Evolutionary conservation across 2,329 filamentous ascomycete genomes (phyloP).

Genomic region (Botrytis porri): DNA sequence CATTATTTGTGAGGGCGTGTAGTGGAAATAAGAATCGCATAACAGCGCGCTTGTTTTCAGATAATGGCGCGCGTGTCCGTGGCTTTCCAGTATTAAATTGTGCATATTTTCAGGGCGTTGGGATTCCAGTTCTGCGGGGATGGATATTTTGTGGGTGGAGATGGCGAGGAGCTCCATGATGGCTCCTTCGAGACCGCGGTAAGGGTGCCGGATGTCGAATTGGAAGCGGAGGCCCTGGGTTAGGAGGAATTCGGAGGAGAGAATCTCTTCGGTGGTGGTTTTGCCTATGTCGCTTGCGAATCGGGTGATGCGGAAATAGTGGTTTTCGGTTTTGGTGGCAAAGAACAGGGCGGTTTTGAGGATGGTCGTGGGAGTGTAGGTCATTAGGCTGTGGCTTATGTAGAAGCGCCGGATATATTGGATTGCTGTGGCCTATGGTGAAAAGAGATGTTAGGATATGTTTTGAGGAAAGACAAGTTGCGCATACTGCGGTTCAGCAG

Average conservation of each 20-base stretch:
- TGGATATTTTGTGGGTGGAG: slow-evolving; percentile 4
- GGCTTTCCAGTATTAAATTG: slow-evolving; percentile 56
- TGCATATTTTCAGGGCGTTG: slow-evolving; percentile 34
- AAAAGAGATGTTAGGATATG: neutral
- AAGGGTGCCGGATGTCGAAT: slow-evolving; percentile 89
- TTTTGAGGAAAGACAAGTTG: neutral
- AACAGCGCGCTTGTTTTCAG: slow-evolving; percentile 78
- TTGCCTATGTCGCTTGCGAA: slow-evolving; percentile 70
- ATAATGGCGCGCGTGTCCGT: slow-evolving; percentile 68
- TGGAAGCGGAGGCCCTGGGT: slow-evolving; percentile 91
- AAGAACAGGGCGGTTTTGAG: slow-evolving; percentile 90
- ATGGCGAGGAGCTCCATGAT: slow-evolving; percentile 67
- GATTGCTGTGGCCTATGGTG: slow-evolving; percentile 38
- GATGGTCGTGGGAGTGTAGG: slow-evolving; percentile 86
- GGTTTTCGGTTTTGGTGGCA: slow-evolving; percentile 86
- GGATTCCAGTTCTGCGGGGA: slow-evolving; percentile 14
- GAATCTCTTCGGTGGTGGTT: slow-evolving; percentile 74
- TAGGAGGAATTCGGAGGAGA: slow-evolving; percentile 88
- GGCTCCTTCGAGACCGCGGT: slow-evolving; percentile 80
- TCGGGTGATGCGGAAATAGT: slow-evolving; percentile 55
- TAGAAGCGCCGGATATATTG: slow-evolving; percentile 89
- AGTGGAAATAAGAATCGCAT: slow-evolving; percentile 96
- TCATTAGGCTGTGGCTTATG: slow-evolving; percentile 92
- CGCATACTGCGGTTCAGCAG: neutral
- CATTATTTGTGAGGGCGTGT: slow-evolving; percentile 91